Conservation (phyloP, 805 yeast genomes). For the Candida dajiaensis region DNA sequence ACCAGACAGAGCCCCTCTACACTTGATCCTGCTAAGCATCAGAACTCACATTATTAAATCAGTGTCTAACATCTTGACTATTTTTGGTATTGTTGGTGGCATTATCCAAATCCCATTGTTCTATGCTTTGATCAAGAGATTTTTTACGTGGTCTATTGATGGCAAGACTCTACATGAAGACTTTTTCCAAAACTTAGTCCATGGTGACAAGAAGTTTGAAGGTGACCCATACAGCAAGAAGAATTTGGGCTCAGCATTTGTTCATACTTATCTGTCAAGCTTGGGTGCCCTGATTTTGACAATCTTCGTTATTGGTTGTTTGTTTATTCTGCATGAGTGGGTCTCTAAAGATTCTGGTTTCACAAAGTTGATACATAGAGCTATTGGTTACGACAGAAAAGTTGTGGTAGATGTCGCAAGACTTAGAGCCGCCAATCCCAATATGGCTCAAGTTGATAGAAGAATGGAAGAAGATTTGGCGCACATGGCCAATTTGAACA, state of each 20-base stretch:
- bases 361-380: constrained; percentile 46
- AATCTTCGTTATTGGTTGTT: constrained; percentile 36
- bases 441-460: neutral
- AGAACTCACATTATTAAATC: constrained; percentile 15
- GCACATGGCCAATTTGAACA: constrained; percentile 4
- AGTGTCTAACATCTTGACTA: constrained; percentile 14
- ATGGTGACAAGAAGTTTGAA: constrained; percentile 12
- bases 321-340: constrained; percentile 63
- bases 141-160: constrained; percentile 52
- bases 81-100: constrained; percentile 31
- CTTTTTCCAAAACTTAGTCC: constrained; percentile 20
- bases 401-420: neutral
- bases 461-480: constrained; percentile 3
- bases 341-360: constrained; percentile 68
- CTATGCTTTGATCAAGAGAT: constrained; percentile 49
- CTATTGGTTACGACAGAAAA: constrained; percentile 43
- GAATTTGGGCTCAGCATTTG: constrained; percentile 5
- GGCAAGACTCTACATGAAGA: constrained; percentile 39
- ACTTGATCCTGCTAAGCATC: constrained; percentile 38
- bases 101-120: constrained; percentile 50
- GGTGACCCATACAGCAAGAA: constrained; percentile 14
- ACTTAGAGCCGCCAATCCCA: neutral
- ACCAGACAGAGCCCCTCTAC: constrained; percentile 58
- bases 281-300: constrained; percentile 33
- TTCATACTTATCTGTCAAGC: constrained; percentile 21